Conservation (phyloP, 2,329 filamentous ascomycete species). For the Ceratocystis ficicola region DNA sequence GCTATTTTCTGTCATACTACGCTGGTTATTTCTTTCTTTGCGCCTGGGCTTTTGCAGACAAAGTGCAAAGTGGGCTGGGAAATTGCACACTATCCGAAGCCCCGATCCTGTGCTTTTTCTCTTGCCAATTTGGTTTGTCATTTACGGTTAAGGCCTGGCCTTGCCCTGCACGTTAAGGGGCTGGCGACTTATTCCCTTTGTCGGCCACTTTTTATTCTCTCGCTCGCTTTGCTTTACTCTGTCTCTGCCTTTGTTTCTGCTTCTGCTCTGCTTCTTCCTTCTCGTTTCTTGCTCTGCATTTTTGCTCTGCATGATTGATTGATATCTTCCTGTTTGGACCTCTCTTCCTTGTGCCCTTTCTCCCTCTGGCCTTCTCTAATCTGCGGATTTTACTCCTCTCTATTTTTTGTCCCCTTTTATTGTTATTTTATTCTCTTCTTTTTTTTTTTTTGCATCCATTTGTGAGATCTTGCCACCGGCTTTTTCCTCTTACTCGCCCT, state of each 20-base stretch:
- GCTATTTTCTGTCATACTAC: background rate
- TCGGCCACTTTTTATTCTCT: conserved; percentile 19
- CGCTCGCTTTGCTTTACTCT: conserved; percentile 13
- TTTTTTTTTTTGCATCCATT: conserved; percentile 16
- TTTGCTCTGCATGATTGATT: background rate
- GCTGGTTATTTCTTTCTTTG: conserved; percentile 5
- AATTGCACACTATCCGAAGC: conserved; percentile 22
- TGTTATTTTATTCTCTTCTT: conserved; percentile 7
- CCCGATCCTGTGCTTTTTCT: conserved; percentile 22
- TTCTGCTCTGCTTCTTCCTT: conserved; percentile 12
- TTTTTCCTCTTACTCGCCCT: background rate
- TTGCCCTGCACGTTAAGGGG: conserved; percentile 19
- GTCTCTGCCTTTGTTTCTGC: conserved; percentile 13
- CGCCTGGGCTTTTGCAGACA: background rate
- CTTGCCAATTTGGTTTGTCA: conserved; percentile 22
- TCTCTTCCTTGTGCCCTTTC: background rate
- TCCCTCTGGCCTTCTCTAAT: background rate
- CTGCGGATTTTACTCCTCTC: conserved; percentile 7
- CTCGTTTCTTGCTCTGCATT: conserved; percentile 10
- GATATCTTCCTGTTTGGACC: background rate
- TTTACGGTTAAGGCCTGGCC: conserved; percentile 22
- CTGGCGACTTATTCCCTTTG: conserved; percentile 19
- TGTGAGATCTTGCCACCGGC: background rate
- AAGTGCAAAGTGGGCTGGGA: conserved; percentile 20
- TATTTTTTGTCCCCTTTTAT: background rate